Conservation (phyloP, 768 basidiomycete genomes). For the Nidularia pulvinata region DNA sequence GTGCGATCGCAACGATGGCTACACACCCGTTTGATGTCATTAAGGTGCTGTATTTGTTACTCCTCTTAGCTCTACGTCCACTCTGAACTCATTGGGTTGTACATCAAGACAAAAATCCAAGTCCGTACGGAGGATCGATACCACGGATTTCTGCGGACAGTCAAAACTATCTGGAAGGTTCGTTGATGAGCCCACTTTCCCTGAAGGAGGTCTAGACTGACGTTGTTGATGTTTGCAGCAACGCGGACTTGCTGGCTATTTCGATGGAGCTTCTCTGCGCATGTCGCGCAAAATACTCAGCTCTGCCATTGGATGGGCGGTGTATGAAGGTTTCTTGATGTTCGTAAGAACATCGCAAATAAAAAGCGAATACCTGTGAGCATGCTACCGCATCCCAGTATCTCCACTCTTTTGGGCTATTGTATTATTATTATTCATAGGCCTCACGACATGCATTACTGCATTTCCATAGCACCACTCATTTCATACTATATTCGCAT, state of each 20-base stretch:
- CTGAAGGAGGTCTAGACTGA: background rate
- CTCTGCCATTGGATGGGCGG: conserved; percentile 91
- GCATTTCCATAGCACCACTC: no score
- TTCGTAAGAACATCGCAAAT: conserved; percentile 37
- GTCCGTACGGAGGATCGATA: conserved; percentile 81
- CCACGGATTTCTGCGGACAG: conserved; percentile 66
- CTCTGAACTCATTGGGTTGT: background rate
- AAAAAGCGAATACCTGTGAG: background rate
- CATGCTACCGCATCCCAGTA: no score
- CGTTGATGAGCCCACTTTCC: conserved; percentile 13
- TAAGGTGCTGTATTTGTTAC: conserved; percentile 53
- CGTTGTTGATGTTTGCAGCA: conserved; percentile 46
- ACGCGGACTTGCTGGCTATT: conserved; percentile 79
- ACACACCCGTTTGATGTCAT: conserved; percentile 96
- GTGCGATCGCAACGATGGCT: conserved; percentile 78
- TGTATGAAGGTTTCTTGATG: conserved; percentile 80
- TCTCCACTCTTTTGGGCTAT: no score
- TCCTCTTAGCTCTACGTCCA: background rate
- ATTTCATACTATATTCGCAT: no score
- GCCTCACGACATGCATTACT: no score
- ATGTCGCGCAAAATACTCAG: conserved; percentile 85
- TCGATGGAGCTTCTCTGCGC: conserved; percentile 83
- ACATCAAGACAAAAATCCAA: conserved; percentile 82
- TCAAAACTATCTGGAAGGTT: conserved; percentile 69
- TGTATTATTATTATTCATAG: no score